Percentiles rank a stretch among this genome's conserved stretches.
phyloP scores from a whole-genome alignment of 306 rosid genomes.

The Prunus fruticosa region DNA sequence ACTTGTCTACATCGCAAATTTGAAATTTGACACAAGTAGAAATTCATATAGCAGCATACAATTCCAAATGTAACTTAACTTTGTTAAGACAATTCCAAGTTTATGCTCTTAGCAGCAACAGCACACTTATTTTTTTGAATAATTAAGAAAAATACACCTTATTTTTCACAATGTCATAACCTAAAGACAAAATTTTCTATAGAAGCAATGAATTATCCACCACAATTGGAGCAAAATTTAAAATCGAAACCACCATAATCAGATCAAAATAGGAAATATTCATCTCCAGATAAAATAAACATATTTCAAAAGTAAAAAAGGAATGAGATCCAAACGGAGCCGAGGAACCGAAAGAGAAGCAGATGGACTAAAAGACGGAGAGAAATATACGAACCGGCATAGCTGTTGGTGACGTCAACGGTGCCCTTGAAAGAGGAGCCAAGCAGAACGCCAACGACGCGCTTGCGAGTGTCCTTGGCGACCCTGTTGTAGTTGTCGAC shows the following conservation, averaged over 20 bases:
- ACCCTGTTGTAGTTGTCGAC: slow-evolving; percentile 82
- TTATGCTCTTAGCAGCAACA: not conserved
- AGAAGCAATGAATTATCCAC: not conserved
- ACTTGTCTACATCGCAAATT: not conserved
- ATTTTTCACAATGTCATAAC: not conserved
- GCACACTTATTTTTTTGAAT: not conserved
- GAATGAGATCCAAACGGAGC: slow-evolving; percentile 6
- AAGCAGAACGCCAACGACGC: slow-evolving; percentile 76
- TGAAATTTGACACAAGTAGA: not conserved
- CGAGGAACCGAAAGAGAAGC: not conserved
- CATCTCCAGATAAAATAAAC: not conserved
- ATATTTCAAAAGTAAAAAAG: not conserved
- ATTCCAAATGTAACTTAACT: not conserved
- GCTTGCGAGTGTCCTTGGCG: slow-evolving; percentile 71
- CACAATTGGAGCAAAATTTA: not conserved
- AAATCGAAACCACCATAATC: not conserved
- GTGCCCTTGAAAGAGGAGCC: slow-evolving; percentile 72
- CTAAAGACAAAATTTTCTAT: not conserved
- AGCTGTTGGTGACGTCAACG: slow-evolving; percentile 76
- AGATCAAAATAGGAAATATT: not conserved
- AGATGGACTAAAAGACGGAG: too few relatives aligned
- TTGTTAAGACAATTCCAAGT: not conserved
- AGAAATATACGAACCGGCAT: slow-evolving; percentile 48
- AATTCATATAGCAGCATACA: not conserved
- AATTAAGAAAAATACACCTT: not conserved